These are phyloP conservation scores for Phyllosticta paracitricarpa DNA, from an alignment of 2,329 filamentous ascomycete species.

Conservation along the genomic window DNA sequence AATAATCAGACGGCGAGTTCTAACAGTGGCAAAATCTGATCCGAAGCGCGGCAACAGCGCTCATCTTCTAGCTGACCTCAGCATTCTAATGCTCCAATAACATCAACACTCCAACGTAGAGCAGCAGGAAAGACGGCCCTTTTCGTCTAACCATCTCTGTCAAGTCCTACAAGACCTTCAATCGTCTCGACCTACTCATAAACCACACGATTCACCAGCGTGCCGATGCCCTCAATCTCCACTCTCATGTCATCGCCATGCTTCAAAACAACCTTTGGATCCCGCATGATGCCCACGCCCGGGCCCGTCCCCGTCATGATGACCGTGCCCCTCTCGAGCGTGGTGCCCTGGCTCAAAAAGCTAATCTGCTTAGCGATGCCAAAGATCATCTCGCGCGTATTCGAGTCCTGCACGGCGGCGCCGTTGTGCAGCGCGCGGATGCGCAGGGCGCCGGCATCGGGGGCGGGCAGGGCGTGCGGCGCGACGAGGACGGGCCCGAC, in stretches of 20 bases:
- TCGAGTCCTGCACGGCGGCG: constrained; percentile 34
- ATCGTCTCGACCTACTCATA: constrained; percentile 18
- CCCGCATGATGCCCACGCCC: constrained; percentile 34
- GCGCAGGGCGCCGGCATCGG: constrained; percentile 33
- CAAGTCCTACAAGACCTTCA: too few relatives aligned
- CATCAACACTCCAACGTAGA: too few relatives aligned
- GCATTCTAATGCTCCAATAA: too few relatives aligned
- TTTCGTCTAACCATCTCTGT: too few relatives aligned
- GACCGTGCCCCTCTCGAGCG: constrained; percentile 38
- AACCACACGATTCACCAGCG: constrained; percentile 28
- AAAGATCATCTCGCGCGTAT: constrained; percentile 37
- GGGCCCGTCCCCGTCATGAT: constrained; percentile 42
- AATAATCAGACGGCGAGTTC: too few relatives aligned
- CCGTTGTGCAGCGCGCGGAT: constrained; percentile 41
- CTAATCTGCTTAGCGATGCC: constrained; percentile 35
- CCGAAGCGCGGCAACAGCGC: too few relatives aligned
- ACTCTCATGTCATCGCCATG: constrained; percentile 31
- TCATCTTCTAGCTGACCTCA: too few relatives aligned
- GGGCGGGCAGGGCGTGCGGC: constrained; percentile 26
- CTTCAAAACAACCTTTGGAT: constrained; percentile 30
- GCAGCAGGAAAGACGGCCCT: too few relatives aligned
- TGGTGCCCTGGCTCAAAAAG: constrained; percentile 36
- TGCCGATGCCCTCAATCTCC: constrained; percentile 29
- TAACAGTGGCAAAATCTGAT: too few relatives aligned
- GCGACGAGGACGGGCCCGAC: constrained; percentile 42